Base-by-base conservation (phyloP, 805 yeast species). In the Metschnikowia matae region DNA sequence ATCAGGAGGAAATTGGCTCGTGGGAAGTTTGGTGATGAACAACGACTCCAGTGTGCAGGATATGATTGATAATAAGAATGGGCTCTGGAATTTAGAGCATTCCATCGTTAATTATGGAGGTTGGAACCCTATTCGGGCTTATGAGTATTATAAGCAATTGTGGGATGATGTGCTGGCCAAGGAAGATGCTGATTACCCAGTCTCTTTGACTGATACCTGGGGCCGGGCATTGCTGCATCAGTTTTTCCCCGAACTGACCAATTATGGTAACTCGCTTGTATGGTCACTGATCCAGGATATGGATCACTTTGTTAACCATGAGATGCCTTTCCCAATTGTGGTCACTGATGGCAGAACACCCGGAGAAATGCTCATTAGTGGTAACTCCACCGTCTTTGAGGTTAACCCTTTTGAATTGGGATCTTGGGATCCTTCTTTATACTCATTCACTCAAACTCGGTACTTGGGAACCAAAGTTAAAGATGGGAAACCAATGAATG, bases 391-490 rank as follows among this genome's bases (percentile, higher is more conserved):
- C 1, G 65, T 72, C 13, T 61, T 71, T 48, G 77, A 72, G 60
- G 49, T 69, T 49, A 68, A 61, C 45, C 73, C 77, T 4, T 71
- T 46, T 54, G 77, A 72, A 56, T 50, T 89, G 61, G 97, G 97
- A 13, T 83, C 95, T 4, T 89, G 96, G 96, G 97, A 90, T 62
- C 86, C 89, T 13, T 72, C 85, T 1, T 67, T 87, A 48, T 73
- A 77, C 49, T 70, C 85, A 2, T 89, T 90, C 66, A 74, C 83
- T 11, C 84, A 85, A 52, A 67, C 81, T 41, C 77, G 82, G 65
- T 89, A 85, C 62, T 65, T 87, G 44, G 96, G 96, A 8, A 76
- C 95, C 0, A 66, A 76, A 20, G 77, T 85, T 34, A 60, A 73
- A 23, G 74, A 81, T 53, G 96, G 96, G 38, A 54, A 62, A 18